Base-by-base conservation (phyloP, 2,329 filamentous ascomycete genomes). In the Monilinia laxa region DNA sequence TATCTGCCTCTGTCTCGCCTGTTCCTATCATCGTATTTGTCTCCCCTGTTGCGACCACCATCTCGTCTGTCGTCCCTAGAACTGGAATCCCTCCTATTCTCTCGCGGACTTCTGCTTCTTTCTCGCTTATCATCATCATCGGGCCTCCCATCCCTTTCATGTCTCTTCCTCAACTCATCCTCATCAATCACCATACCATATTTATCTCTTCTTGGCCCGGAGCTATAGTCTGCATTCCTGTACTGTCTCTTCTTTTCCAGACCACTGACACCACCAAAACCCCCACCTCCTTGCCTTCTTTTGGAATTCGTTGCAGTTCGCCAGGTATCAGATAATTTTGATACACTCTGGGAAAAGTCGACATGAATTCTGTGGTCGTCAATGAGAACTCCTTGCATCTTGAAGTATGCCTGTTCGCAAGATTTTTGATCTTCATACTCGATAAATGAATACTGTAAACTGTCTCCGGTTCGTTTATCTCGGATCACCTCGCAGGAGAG, bases 321-420 rank as follows among this genome's bases (percentile, higher is more conserved):
- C 95, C 95, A 99, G 20, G 89, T 88, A 70, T 96, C 92, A 56
- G 92, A 95, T 10, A 99, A 80, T 76, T 92, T 94, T 69, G 88
- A 86, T 69, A 93, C 95, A 76, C 92, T 97, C 80, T 99, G 95
- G 14, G 93, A 97, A 79, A 99, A 99, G 79, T 99, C 95, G 66
- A 99, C 95, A 76, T 99, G 95, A 70, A 99, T 99, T 53, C 95
- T 89, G 71, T 97, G 91, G 74, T 99, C 95, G 75, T 99, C 95
- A 71, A 99, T 98, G 65, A 99, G 81, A 1, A 98, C 94, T 2
- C 90, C 92, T 77, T 99, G 93, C 95, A 99, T 99, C 80, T 99
- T 99, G 81, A 96, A 95, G 76, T 97, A 99, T 3, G 95, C 95
- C 63, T 91, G 87, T 79, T 99, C 95, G 77, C 95, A 98, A 64